Evolutionary conservation across 2,329 filamentous ascomycete species (phyloP), one percentile per base, ranked within the genome.

Genomic region (Penicillium sp.): DNA sequence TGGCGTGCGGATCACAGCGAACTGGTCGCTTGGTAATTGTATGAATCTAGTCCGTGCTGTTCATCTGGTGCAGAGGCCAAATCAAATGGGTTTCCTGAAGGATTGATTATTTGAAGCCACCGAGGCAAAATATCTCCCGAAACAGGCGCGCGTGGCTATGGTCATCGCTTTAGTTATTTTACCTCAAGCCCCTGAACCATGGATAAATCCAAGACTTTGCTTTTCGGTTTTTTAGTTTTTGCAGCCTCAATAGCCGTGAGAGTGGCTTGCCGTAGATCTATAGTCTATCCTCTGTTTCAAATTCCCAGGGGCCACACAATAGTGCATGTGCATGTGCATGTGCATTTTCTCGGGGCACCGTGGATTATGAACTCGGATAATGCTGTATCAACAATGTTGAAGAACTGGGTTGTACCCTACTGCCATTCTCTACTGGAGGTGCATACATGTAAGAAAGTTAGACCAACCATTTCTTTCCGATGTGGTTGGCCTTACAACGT

Each of bases 1-100:
- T 57, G 65, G 65, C 65, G 59, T 59, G 63, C 33, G 55, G 65
- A 61, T 67, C 65, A 55, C 37, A 22, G 40, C 46, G 48, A 61
- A 63, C 14, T 38, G 57, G n/a, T 42, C 45, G 38, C 42, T 46
- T 49, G 35, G 58, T 22, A 49, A 26, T 6, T 13, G 16, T 8
- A n/a, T 30, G 52, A 43, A 56, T 52, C 43, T 35, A 19, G 40
- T 33, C 38, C 49, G 51, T 48, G 33, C 14, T 54, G 30, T 25
- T 16, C 14, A 26, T 40, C 40, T 22, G 10, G 49, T 16, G n/a
- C n/a, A 52, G 1, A 40, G 43, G 30, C 28, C 25, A 40, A n/a
- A 53, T 7, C 16, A 40, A 52, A 53, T 35, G 13, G 22, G 35
- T 40, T 53, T 16, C 6, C 13, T 6, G 35, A 5, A 28, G 22